Conservation (phyloP, 2,329 filamentous ascomycete genomes). For the Fusarium scirpi region DNA sequence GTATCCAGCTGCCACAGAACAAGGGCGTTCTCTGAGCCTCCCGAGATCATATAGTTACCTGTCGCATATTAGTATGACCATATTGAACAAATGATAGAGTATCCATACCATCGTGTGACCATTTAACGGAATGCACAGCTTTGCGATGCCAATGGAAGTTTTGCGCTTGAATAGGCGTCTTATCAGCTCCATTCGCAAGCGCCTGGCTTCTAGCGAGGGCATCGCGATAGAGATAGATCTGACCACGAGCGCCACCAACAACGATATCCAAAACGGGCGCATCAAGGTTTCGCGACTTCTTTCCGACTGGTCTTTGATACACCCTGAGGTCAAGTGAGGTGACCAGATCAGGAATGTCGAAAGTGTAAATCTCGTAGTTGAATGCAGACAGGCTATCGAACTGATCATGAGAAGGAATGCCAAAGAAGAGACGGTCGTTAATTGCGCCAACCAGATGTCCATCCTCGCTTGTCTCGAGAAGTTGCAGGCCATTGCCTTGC, state of each 20-base stretch:
- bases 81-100: not conserved
- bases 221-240: conserved; percentile 85
- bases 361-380: conserved; percentile 68
- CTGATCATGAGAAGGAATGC: conserved; percentile 42
- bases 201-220: conserved; percentile 69
- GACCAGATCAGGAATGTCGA: conserved; percentile 72
- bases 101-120: conserved; percentile 84
- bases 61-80: conserved; percentile 47
- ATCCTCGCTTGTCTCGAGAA: conserved; percentile 63
- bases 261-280: conserved; percentile 74
- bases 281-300: conserved; percentile 45
- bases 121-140: conserved; percentile 85
- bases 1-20: conserved; percentile 96
- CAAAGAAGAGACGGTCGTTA: conserved; percentile 55
- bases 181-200: conserved; percentile 55
- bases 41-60: conserved; percentile 95
- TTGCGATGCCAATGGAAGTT: conserved; percentile 93
- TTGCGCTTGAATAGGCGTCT: conserved; percentile 67
- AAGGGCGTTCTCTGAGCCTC: conserved; percentile 88
- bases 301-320: conserved; percentile 42
- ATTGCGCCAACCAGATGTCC: conserved; percentile 65
- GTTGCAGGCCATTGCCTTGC: conserved; percentile 52
- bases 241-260: conserved; percentile 80
- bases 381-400: conserved; percentile 45
- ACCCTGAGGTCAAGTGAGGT: conserved; percentile 74